Base-by-base conservation (phyloP, 2,329 filamentous ascomycete species). In the Ophiosphaerella korrae region DNA sequence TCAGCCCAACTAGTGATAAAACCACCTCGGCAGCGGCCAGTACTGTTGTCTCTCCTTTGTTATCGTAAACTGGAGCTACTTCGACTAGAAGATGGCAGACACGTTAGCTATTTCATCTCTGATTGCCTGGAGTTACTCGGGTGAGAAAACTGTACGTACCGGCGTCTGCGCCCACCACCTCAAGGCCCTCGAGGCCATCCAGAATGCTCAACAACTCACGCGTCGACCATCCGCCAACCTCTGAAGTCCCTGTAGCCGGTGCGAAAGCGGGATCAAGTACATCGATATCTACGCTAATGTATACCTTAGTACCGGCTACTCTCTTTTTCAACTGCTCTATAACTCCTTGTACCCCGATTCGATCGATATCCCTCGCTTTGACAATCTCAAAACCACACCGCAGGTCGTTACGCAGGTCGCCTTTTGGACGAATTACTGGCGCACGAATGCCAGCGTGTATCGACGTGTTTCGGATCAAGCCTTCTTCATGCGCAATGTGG, bases 401-500 rank as follows among this genome's bases (percentile, higher is more conserved):
- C 36, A 77, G 62, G 62, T 86, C 84, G 58, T 86, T 84, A 12
- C 75, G 71, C 32, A 84, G 52, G 60, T 86, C 84, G 7, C 72
- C 73, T 51, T 80, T 79, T 16, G 70, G 74, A 11, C 80, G 76
- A 7, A 72, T 60, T 1, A 85, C 64, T 0, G 83, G 82, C 0
- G 79, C 83, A 34, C 84, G 77, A 53, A 86, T 85, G 0, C 84
- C 84, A n/a, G 81, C 84, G 65, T 86, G 84, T 14, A 86, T 79
- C 0, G 82, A 85, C 2, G 77, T 80, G 57, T 85, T 84, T 23
- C 75, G 73, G 50, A 86, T 81, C 38, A 86, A 70, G 0, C 82
- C 80, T 67, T 86, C 84, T 66, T 86, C 83, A 57, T 85, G 82
- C 0, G 84, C 83, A 33, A 85, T 82, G 56, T 86, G 82, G 12